Evolutionary conservation across 495 filamentous ascomycete species (phyloP), one percentile per base, ranked within the genome.

Genomic region (Chaetomium tenue): DNA sequence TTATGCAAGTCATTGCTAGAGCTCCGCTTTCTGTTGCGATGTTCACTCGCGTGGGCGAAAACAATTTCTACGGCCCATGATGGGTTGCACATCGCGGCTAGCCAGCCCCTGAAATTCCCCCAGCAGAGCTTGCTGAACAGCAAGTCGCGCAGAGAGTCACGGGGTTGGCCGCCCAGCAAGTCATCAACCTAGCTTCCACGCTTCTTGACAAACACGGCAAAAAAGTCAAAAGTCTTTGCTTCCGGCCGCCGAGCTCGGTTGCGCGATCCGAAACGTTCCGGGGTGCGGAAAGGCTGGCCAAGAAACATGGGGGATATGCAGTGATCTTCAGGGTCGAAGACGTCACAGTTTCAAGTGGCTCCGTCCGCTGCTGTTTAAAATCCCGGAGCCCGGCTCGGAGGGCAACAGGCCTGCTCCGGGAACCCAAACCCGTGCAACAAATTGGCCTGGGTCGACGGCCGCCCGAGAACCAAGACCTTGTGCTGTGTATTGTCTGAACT

Each of bases 261-360:
- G 9, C 28, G 13, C 22, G 12, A 25, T 52, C 47, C 58, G 58
- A 62, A 47, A 62, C 60, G n/a, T 52, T 16, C 23, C 25, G 50
- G 50, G 13, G 25, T 8, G 33, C 48, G 28, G 46, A 13, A n/a
- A 13, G 23, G 11, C 9, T 15, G 25, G 60, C 39, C 63, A 61
- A 58, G 33, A 58, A 22, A 44, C 18, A 20, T 30, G 37, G 59
- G 59, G 26, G 59, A 54, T 42, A 30, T 51, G 16, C 61, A 28
- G 20, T 60, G 66, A 68, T 68, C 50, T 65, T 51, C 66, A 65
- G 63, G 60, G 59, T 63, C 42, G 47, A 55, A 22, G 23, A 44
- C 28, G 54, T 60, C 54, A 52, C 39, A 52, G 66, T 68, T 68
- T 68, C 63, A 65, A 51, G 46, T 48, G 28, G 28, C 46, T 47